These are phyloP conservation scores for Phialocephala subalpina DNA, from an alignment of 2,329 filamentous ascomycete species.

Conservation along the genomic window DNA sequence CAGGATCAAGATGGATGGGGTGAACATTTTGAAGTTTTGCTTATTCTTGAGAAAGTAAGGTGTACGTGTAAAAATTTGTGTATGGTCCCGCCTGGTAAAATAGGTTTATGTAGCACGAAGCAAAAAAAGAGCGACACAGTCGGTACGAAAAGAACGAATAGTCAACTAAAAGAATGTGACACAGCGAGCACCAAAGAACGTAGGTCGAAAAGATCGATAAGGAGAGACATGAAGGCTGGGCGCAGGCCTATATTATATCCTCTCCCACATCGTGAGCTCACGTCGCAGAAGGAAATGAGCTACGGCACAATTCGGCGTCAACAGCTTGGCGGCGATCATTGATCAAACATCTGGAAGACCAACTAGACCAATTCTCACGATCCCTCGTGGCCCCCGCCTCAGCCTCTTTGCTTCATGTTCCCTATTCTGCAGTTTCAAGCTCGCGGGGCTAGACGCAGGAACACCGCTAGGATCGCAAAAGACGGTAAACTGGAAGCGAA, in stretches of 20 bases:
- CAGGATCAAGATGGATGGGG: constrained; percentile 35
- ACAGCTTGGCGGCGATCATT: constrained; percentile 23
- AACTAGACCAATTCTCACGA: constrained; percentile 15
- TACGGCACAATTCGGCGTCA: constrained; percentile 20
- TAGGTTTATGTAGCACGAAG: constrained; percentile 28
- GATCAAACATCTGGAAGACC: constrained; percentile 28
- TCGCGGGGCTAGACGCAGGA: constrained; percentile 26
- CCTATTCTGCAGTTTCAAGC: constrained; percentile 32
- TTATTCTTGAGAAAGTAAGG: constrained; percentile 17
- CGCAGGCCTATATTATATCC: constrained; percentile 24
- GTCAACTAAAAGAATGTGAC: constrained; percentile 32
- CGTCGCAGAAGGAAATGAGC: constrained; percentile 26
- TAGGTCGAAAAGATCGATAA: constrained; percentile 39
- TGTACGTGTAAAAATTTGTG: constrained; percentile 23
- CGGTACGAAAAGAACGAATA: constrained; percentile 37
- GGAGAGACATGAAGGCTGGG: constrained; percentile 24
- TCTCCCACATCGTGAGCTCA: constrained; percentile 16
- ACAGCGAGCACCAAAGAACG: constrained; percentile 36
- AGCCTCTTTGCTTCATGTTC: constrained; percentile 36
- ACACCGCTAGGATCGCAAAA: constrained; percentile 8
- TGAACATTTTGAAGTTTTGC: constrained; percentile 34
- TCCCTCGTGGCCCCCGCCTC: constrained; percentile 16
- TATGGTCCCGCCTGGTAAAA: constrained; percentile 33
- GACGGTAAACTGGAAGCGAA: constrained; percentile 21
- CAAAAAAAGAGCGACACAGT: constrained; percentile 38